phyloP scores from a whole-genome alignment of 768 basidiomycete species.

The Phlegmacium glaucopus region DNA sequence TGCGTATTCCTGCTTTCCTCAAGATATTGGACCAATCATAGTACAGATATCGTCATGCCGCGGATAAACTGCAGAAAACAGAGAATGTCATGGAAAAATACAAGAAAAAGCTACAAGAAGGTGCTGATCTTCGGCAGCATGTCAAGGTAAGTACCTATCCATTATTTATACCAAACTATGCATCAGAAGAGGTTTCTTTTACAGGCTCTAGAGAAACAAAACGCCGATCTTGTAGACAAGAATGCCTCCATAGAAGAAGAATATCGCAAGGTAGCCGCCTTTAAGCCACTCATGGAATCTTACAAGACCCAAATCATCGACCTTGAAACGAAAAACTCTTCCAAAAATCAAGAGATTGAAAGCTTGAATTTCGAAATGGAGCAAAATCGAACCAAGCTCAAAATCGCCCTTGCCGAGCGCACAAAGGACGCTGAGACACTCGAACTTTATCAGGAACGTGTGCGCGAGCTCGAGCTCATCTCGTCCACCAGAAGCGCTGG shows the following conservation, averaged over 20 bases:
- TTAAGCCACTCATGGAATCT: constrained; percentile 88
- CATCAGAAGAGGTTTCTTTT: background rate
- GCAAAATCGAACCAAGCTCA: constrained; percentile 65
- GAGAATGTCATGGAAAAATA: constrained; percentile 99
- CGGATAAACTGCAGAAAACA: constrained; percentile 88
- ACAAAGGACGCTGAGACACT: constrained; percentile 79
- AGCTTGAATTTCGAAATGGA: constrained; percentile 74
- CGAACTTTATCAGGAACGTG: constrained; percentile 86
- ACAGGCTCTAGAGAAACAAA: constrained; percentile 89
- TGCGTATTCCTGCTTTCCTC: constrained; percentile 32
- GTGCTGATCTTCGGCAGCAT: constrained; percentile 82
- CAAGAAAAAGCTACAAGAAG: constrained; percentile 96
- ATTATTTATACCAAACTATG: background rate
- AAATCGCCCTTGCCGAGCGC: constrained; percentile 66
- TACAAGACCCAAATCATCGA: constrained; percentile 86
- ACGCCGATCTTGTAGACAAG: constrained; percentile 86
- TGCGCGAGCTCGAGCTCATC: constrained; percentile 79
- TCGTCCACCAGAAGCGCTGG: constrained; percentile 39
- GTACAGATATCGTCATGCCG: constrained; percentile 82
- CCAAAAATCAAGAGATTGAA: constrained; percentile 69
- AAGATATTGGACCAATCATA: constrained; percentile 1
- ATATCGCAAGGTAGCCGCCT: constrained; percentile 79
- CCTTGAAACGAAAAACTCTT: constrained; percentile 68
- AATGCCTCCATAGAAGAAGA: constrained; percentile 93
- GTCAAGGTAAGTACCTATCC: constrained; percentile 57